Base-by-base conservation (phyloP, 345 rosid genomes). In the rapeseed (Brassica napus) region DNA sequence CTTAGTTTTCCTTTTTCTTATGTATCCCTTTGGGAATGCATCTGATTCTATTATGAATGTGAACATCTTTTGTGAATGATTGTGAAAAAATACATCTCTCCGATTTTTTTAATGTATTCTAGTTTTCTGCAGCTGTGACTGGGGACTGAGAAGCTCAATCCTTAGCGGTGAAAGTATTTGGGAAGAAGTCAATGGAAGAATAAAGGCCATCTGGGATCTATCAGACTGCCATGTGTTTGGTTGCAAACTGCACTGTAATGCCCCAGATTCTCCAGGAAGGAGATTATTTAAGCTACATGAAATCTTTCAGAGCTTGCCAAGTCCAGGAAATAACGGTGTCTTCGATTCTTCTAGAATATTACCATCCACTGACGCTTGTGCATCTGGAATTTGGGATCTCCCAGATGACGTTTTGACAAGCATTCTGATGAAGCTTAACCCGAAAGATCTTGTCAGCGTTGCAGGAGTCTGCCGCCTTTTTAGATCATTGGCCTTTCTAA, bases 181-280 rank as follows among this genome's bases (percentile, higher is more conserved):
- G 84, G 81, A 69, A 59, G 64, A 77, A 70, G 72, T 55, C 10
- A 49, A 42, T 80, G 85, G 78, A 72, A 83, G 82, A 47, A 65
- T 59, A 69, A 72, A 39, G 54, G 82, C 81, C 68, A 72, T 89
- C 16, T 89, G 96, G 97, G 80, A 81, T 86, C 63, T 91, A 72
- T 83, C 88, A 30, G 93, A 87, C 58, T 95, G 99, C 75, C 98
- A 95, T 85, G 96, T 89, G 73, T 83, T 91, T 68, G 89, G 82
- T 54, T 95, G 99, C 87, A 84, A 84, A 73, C 81, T 89, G 77
- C 85, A 77, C 44, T 86, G 87, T 71, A 65, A 72, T 78, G 84
- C 74, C 65, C 73, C 84, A 57, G 84, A 85, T 80, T 88, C 89
- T 77, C 80, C 88, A 52, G 84, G 68, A 74, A 88, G 87, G 80